Evolutionary conservation across 2,329 filamentous ascomycete genomes (phyloP), one percentile per base, ranked within the genome.

Genomic region (Ambrosiella cleistominuta): DNA sequence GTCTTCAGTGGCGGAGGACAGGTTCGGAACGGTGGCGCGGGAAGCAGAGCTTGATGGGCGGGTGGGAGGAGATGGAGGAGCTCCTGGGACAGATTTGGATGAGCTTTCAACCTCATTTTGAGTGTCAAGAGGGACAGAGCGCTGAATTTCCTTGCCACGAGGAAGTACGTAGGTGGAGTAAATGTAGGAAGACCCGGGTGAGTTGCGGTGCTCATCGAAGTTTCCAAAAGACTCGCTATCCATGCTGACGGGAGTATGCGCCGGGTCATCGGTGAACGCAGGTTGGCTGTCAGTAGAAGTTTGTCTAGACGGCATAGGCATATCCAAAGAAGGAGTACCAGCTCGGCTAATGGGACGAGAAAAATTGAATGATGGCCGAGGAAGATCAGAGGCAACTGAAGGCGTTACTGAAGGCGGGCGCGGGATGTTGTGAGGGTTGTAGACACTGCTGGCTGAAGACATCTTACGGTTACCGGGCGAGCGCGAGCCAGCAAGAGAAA

Each of bases 361-460:
- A 68, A 97, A 97, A 70, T 98, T 97, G 71, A 94, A 91, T 0
- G 86, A 81, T 0, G 88, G 86, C 13, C 84, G 79, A 11, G 83
- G 81, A 40, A 89, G 66, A 62, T 95, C 88, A 1, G 91, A 97
- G 61, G 82, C 83, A 42, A 88, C 77, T 0, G 93, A 97, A 1
- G 89, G 88, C 0, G 90, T 95, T 9, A 58, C 56, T 5, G 60
- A 61, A 12, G 60, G 60, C 13, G 79, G 64, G 83, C 79, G 36
- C 80, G 75, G 13, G 78, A 75, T 60, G 19, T 13, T n/a, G 78
- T 70, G 56, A 75, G 77, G 1, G 84, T 83, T 27, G 19, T 68
- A 6, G 68, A 74, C 36, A 75, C 74, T 73, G 60, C 76, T 83
- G n/a, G 80, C 79, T 13, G 80, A 79, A 1, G 90, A 95, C 54